A percentile compares a stretch with the other conserved stretches of the same genome.
These are phyloP conservation scores for Ganoderma sp. DNA, from an alignment of 1,284 basidiomycete genomes.

Conservation along the genomic window DNA sequence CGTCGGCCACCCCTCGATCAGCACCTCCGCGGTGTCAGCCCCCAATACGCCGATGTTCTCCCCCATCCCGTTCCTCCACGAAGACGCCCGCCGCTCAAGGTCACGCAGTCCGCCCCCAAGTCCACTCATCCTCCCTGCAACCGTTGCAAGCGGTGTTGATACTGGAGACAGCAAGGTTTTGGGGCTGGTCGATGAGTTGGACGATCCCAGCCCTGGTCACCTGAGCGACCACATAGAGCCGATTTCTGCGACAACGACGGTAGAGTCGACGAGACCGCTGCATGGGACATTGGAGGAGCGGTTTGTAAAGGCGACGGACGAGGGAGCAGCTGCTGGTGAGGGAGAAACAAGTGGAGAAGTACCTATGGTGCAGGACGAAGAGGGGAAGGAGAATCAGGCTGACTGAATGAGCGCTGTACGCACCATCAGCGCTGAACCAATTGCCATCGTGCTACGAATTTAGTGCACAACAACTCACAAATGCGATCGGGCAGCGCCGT, in stretches of 20 bases:
- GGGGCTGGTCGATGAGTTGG: conserved; percentile 82
- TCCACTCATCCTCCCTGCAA: conserved; percentile 59
- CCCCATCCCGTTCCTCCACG: conserved; percentile 82
- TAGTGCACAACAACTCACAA: neutral
- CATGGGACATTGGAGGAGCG: conserved; percentile 64
- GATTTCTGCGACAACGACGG: conserved; percentile 67
- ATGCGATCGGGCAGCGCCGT: conserved; percentile 22
- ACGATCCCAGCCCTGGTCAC: conserved; percentile 81
- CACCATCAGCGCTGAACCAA: neutral
- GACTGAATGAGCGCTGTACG: conserved; percentile 26
- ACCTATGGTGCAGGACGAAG: conserved; percentile 52
- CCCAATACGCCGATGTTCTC: conserved; percentile 83
- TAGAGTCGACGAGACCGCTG: conserved; percentile 47
- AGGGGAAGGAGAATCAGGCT: conserved; percentile 65
- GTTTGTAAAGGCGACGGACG: conserved; percentile 60
- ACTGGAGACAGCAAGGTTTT: conserved; percentile 55
- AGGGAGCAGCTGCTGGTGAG: conserved; percentile 26
- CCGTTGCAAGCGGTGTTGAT: conserved; percentile 36
- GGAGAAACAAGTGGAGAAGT: conserved; percentile 27
- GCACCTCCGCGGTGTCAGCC: conserved; percentile 52
- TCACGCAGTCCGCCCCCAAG: conserved; percentile 79
- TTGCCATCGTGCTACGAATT: neutral
- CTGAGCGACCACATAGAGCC: conserved; percentile 79
- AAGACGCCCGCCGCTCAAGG: conserved; percentile 74
- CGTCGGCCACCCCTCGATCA: conserved; percentile 40